Conservation (phyloP, 164 flowering plant species). For the Aristolochia californica region DNA sequence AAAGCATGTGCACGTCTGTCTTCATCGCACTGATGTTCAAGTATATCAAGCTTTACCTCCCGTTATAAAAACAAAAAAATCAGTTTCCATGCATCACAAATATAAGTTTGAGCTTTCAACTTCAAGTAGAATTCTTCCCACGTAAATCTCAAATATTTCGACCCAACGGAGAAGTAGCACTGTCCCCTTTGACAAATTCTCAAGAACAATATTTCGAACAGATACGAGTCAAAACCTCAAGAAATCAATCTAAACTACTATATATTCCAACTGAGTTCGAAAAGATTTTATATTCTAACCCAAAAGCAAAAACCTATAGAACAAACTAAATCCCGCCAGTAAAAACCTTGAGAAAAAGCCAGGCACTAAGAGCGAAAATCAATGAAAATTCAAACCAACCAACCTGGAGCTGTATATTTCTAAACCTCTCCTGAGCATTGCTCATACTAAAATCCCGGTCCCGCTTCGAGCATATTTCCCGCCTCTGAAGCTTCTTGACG, state of each 20-base stretch:
- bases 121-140: no score
- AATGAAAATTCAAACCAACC: background rate
- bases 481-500: slow-evolving; percentile 84
- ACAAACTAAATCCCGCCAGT: background rate
- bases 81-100: no score
- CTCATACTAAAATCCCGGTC: slow-evolving; percentile 75
- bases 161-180: no score
- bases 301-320: background rate
- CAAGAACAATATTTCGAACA: background rate
- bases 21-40: no score
- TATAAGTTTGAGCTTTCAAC: no score
- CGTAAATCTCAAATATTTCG: no score
- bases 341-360: background rate
- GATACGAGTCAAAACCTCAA: background rate
- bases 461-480: slow-evolving; percentile 75
- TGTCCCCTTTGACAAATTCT: no score
- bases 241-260: background rate
- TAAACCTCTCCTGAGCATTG: slow-evolving; percentile 76
- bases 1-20: no score
- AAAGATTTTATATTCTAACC: background rate
- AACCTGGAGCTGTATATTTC: slow-evolving; percentile 71
- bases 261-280: no score
- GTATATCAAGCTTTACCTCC: no score
- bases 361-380: background rate
- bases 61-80: no score